Conservation (phyloP, 306 rosid species). For the Acmispon strigosus region DNA sequence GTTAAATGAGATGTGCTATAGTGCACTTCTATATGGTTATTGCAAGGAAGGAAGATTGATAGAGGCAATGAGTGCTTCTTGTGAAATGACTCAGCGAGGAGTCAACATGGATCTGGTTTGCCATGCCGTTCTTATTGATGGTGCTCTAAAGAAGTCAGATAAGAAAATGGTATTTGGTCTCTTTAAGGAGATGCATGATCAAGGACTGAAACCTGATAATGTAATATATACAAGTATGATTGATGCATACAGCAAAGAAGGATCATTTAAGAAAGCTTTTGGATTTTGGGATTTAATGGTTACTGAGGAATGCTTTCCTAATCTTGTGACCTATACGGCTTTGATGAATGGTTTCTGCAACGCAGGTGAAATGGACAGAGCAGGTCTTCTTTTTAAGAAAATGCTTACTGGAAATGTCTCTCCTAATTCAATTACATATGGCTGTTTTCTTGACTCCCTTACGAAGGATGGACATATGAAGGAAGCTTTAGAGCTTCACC, state of each 20-base stretch:
- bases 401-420: conserved; percentile 40
- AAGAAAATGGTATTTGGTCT: conserved; percentile 41
- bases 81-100: conserved; percentile 74
- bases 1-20: conserved; percentile 80
- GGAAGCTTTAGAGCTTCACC: conserved; percentile 70
- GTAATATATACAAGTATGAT: conserved; percentile 83
- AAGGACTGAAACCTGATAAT: conserved; percentile 66
- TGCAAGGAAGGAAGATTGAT: conserved; percentile 73
- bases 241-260: conserved; percentile 63
- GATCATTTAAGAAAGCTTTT: conserved; percentile 52
- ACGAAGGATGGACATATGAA: conserved; percentile 67
- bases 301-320: conserved; percentile 66
- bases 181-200: conserved; percentile 57
- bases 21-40: conserved; percentile 75
- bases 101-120: conserved; percentile 77
- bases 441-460: conserved; percentile 71
- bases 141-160: conserved; percentile 60
- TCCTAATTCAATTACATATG: conserved; percentile 74
- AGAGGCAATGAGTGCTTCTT: conserved; percentile 66
- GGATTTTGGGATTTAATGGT: conserved; percentile 73
- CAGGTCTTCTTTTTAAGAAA: conserved; percentile 53
- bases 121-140: conserved; percentile 65
- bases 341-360: conserved; percentile 80
- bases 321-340: conserved; percentile 73
- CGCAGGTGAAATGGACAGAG: conserved; percentile 63